Evolutionary conservation across 139 green algal genomes (phyloP).

Genomic region (Astrephomene gubernaculifera): DNA sequence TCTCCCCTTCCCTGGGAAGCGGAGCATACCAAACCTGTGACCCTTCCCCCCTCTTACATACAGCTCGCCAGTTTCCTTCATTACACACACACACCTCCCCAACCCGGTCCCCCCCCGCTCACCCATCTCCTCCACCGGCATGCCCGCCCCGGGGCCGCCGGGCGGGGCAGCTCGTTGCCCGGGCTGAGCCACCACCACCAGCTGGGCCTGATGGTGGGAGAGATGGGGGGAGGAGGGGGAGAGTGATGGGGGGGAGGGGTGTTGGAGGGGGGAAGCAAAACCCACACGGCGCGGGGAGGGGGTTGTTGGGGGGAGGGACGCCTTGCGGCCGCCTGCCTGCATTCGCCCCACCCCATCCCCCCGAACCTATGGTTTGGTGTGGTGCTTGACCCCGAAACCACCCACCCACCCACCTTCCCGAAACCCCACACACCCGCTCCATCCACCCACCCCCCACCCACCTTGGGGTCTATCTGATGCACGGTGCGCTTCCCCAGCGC

Average conservation of each 20-base stretch:
- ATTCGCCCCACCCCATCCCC: no score
- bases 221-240: no score
- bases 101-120: background rate
- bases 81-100: background rate
- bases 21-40: no score
- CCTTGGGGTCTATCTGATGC: conserved; percentile 89
- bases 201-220: conserved; percentile 11
- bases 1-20: no score
- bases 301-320: no score
- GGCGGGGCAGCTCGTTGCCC: no score
- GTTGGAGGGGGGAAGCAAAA: background rate
- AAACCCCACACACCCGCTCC: background rate
- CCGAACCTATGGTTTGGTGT: no score
- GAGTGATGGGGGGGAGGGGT: background rate
- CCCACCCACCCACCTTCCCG: background rate
- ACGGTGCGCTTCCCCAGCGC: conserved; percentile 86
- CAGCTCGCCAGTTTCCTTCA: background rate
- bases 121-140: conserved; percentile 11
- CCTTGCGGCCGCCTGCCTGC: no score
- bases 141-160: no score
- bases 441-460: conserved; percentile 77
- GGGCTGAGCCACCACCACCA: conserved; percentile 42
- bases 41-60: no score
- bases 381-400: no score
- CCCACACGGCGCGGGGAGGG: no score